Evolutionary conservation across 1,284 basidiomycete genomes (phyloP), one percentile per base, ranked within the genome.

Genomic region (Vanrija humicola): DNA sequence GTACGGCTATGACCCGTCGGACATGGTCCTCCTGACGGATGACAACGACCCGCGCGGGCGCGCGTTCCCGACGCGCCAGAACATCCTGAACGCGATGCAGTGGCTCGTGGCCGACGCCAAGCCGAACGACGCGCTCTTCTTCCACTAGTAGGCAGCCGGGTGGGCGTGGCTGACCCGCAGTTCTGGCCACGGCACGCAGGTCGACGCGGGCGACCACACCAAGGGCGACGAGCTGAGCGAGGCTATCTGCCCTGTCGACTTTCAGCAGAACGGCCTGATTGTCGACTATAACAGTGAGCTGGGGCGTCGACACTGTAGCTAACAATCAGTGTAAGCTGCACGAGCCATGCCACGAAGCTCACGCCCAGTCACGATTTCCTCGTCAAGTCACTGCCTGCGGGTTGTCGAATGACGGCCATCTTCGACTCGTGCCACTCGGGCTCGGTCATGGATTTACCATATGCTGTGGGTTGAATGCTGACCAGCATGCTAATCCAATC

Each of bases 21-120:
- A 96, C 70, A 90, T 95, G 47, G 90, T 94, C n/a, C 81, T 87
- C 64, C 81, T 97, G 44, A 89, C 88, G 2, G 93, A 97, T 66
- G 85, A 92, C 66, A 74, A 84, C 2, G 66, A 67, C 10, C 82
- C 88, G 68, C 81, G 81, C 15, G 79, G 83, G 43, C 82, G 84
- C 69, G 77, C 34, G 5, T 34, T 78, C 38, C 93, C 93, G 0
- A 95, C 90, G 0, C 81, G 79, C 61, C 80, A 80, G 21, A 96
- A 96, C 70, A 95, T 97, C 46, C 85, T 90, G n/a, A 73, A 79
- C 49, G 90, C 86, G 3, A 93, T 94, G 89, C 82, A 84, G 59
- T 95, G 92, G 92, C 83, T 97, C 23, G 88, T 92, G 8, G 76
- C 76, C 6, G 86, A 81, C 61, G 92, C 91, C 16, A 76, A 79